These are phyloP conservation scores for Phylloporus sp. DNA, from an alignment of 1,284 basidiomycete species.

Conservation along the genomic window DNA sequence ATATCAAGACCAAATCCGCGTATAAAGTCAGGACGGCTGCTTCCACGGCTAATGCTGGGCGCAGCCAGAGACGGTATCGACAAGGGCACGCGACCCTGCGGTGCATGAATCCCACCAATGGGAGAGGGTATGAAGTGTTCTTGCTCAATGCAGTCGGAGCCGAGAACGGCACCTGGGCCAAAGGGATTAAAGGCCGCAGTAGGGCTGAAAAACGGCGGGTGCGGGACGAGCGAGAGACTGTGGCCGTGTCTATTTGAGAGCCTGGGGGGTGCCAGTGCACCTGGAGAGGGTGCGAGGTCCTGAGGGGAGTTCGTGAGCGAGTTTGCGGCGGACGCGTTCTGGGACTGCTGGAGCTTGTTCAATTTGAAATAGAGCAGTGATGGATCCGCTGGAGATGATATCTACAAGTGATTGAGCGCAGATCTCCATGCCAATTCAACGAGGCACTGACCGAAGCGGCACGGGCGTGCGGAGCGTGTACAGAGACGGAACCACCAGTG, in stretches of 20 bases:
- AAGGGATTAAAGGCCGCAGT: slow-evolving; percentile 65
- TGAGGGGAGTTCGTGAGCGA: slow-evolving; percentile 72
- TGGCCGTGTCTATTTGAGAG: slow-evolving; percentile 70
- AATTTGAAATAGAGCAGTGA: slow-evolving; percentile 80
- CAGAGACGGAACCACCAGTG: slow-evolving; percentile 61
- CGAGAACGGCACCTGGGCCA: slow-evolving; percentile 59
- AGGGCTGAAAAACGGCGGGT: slow-evolving; percentile 51
- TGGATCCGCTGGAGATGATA: slow-evolving; percentile 85
- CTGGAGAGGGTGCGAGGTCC: slow-evolving; percentile 62
- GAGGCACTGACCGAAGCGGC: slow-evolving; percentile 73
- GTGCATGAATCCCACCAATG: slow-evolving; percentile 56
- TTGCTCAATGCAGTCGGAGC: slow-evolving; percentile 54
- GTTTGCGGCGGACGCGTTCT: slow-evolving; percentile 58
- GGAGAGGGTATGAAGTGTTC: slow-evolving; percentile 27
- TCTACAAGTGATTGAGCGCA: slow-evolving; percentile 52
- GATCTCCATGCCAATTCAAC: slow-evolving; percentile 27
- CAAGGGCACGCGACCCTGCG: slow-evolving; percentile 67
- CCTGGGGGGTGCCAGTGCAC: slow-evolving; percentile 49
- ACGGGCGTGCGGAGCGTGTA: slow-evolving; percentile 76
- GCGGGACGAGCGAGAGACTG: slow-evolving; percentile 71
- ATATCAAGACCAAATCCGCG: slow-evolving; percentile 82
- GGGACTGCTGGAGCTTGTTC: slow-evolving; percentile 80
- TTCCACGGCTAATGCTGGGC: slow-evolving; percentile 53
- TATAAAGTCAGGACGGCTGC: slow-evolving; percentile 72
- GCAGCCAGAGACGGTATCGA: slow-evolving; percentile 56